Conservation (phyloP, 2,329 filamentous ascomycete species). For the Trichoderma oligosporum region DNA sequence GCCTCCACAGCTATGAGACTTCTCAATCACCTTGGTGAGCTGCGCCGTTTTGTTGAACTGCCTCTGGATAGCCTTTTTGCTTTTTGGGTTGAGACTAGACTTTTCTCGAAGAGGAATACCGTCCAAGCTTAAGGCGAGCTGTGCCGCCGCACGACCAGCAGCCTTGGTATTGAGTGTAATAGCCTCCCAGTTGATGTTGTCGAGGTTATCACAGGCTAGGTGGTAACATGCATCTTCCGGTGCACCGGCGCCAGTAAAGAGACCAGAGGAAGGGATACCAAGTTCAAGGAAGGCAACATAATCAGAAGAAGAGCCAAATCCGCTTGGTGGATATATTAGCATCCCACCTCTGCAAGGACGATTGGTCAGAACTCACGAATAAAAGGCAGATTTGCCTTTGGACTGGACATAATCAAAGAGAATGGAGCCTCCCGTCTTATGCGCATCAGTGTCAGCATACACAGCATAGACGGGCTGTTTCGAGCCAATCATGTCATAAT, state of each 20-base stretch:
- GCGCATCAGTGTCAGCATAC: constrained; percentile 39
- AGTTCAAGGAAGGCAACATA: constrained; percentile 38
- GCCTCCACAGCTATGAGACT: constrained; percentile 30
- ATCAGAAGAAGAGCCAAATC: constrained; percentile 36
- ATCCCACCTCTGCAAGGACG: no score
- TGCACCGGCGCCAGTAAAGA: constrained; percentile 37
- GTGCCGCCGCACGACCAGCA: constrained; percentile 50
- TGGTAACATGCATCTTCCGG: constrained; percentile 39
- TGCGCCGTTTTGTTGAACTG: constrained; percentile 28
- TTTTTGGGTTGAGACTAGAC: constrained; percentile 25
- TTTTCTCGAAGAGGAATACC: constrained; percentile 34
- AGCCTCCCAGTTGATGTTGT: constrained; percentile 42
- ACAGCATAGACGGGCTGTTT: constrained; percentile 38
- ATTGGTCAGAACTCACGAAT: constrained; percentile 22
- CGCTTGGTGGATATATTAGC: constrained; percentile 11
- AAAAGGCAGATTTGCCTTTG: constrained; percentile 29
- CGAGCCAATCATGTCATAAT: constrained; percentile 67
- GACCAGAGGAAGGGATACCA: constrained; percentile 37
- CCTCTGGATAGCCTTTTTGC: constrained; percentile 26
- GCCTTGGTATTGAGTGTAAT: constrained; percentile 39
- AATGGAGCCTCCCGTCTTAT: constrained; percentile 32
- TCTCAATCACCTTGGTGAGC: constrained; percentile 27
- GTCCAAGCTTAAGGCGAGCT: constrained; percentile 36
- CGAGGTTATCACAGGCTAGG: constrained; percentile 38
- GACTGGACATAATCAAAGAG: constrained; percentile 32